These are phyloP conservation scores for Waltergamsia citrina DNA, from an alignment of 2,329 filamentous ascomycete species.

Conservation along the genomic window DNA sequence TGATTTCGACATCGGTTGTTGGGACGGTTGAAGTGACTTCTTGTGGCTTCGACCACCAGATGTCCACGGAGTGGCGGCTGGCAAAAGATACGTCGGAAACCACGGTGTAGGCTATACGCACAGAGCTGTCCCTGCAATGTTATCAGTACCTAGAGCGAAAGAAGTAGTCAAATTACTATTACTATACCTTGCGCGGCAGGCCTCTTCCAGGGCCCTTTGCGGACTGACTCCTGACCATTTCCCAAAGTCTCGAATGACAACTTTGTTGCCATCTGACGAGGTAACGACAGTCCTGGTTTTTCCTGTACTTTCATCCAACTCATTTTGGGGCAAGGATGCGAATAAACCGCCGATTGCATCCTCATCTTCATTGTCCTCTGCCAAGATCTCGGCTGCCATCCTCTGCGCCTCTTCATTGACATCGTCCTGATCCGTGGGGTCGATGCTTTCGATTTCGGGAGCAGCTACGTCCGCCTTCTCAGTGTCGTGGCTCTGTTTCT, in stretches of 20 bases:
- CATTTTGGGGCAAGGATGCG: slow-evolving; percentile 48
- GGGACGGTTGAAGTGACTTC: slow-evolving; percentile 26
- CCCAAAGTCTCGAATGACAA: slow-evolving; percentile 73
- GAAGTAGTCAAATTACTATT: background rate
- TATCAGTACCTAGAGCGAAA: slow-evolving; percentile 5
- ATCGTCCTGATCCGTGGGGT: slow-evolving; percentile 27
- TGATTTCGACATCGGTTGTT: slow-evolving; percentile 32
- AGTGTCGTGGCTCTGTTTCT: slow-evolving; percentile 21
- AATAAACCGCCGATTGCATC: slow-evolving; percentile 44
- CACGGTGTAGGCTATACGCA: slow-evolving; percentile 56
- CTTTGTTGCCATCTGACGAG: slow-evolving; percentile 38
- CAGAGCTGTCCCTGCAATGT: slow-evolving; percentile 55
- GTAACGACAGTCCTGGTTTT: slow-evolving; percentile 47
- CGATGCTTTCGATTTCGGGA: slow-evolving; percentile 7
- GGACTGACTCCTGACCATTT: slow-evolving; percentile 72
- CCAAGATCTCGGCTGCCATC: slow-evolving; percentile 49
- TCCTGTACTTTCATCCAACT: slow-evolving; percentile 49
- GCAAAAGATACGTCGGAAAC: slow-evolving; percentile 68
- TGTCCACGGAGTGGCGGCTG: slow-evolving; percentile 63
- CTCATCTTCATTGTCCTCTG: slow-evolving; percentile 38
- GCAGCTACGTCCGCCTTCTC: slow-evolving; percentile 13
- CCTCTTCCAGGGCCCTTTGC: slow-evolving; percentile 69
- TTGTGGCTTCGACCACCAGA: slow-evolving; percentile 73
- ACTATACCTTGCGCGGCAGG: slow-evolving; percentile 67
- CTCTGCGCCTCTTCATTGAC: slow-evolving; percentile 47